Evolutionary conservation across 768 basidiomycete species (phyloP).

Genomic region (Hypsizygus marmoreus): DNA sequence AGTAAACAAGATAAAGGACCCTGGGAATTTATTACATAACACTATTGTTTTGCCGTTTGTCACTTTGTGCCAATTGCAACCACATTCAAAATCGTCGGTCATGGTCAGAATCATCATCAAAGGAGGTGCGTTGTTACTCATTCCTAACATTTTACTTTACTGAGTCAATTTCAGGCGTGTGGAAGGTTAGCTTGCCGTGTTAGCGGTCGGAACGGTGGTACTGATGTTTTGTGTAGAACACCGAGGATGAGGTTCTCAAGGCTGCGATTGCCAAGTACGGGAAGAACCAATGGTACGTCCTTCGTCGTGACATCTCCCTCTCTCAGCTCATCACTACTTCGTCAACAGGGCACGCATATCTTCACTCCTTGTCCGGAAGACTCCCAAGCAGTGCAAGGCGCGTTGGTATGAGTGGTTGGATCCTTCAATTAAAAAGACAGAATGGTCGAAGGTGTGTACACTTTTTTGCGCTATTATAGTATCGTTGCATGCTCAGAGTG

Average conservation of each 20-base stretch:
- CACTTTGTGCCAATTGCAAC: neutral
- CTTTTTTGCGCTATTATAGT: neutral
- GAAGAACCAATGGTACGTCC: conserved; percentile 85
- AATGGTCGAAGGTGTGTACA: conserved; percentile 89
- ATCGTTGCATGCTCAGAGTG: conserved; percentile 7
- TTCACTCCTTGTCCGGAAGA: conserved; percentile 95
- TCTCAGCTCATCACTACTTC: conserved; percentile 3
- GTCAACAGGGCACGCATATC: conserved; percentile 91
- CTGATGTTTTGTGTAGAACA: conserved; percentile 57
- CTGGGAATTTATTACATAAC: conserved; percentile 18
- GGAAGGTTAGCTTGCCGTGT: conserved; percentile 57
- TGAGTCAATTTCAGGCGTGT: conserved; percentile 54
- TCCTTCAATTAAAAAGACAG: conserved; percentile 99
- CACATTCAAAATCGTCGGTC: conserved; percentile 7
- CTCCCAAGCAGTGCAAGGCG: conserved; percentile 99
- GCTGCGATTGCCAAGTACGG: conserved; percentile 98
- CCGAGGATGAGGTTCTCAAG: conserved; percentile 98
- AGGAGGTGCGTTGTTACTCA: conserved; percentile 56
- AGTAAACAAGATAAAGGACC: neutral
- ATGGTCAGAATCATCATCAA: conserved; percentile 94
- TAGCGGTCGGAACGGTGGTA: neutral
- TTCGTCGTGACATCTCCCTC: neutral
- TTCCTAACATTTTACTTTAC: conserved; percentile 1
- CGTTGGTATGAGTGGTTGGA: conserved; percentile 99
- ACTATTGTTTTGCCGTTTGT: neutral